These are phyloP conservation scores for Alternaria angustiovoidea DNA, from an alignment of 2,329 filamentous ascomycete species.

Conservation along the genomic window DNA sequence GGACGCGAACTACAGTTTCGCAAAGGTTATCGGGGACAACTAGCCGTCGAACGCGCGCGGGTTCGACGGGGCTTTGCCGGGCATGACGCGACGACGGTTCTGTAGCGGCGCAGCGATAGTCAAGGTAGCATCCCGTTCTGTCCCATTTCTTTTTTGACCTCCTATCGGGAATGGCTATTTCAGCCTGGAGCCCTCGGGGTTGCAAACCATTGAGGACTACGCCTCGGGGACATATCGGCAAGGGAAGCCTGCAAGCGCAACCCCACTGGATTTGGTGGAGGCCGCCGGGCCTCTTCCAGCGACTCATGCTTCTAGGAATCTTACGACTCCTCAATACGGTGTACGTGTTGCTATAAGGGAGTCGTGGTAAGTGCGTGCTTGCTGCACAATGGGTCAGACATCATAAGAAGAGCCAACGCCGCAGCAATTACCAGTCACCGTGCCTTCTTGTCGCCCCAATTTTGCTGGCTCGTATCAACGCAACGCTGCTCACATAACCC, in stretches of 20 bases:
- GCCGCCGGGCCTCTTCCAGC: background rate
- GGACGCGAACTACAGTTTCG: background rate
- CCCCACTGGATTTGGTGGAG: conserved; percentile 9
- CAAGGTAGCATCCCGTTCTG: conserved; percentile 5
- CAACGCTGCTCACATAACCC: background rate
- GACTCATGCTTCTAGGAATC: background rate
- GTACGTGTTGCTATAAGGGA: background rate
- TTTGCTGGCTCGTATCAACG: conserved; percentile 3
- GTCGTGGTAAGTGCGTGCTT: background rate
- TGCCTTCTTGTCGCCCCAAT: background rate
- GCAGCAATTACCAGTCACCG: background rate
- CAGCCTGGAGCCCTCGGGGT: conserved; percentile 7
- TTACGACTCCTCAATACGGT: background rate
- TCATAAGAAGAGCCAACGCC: background rate
- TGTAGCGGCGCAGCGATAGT: conserved; percentile 4
- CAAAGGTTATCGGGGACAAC: background rate
- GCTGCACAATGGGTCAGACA: background rate
- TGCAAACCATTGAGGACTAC: conserved; percentile 15
- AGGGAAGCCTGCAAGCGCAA: conserved; percentile 8
- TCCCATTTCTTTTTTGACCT: conserved; percentile 6
- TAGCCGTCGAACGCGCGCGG: background rate
- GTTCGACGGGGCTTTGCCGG: conserved; percentile 3
- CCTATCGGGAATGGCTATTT: conserved; percentile 3
- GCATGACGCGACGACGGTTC: conserved; percentile 3
- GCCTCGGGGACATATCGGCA: conserved; percentile 13